These are phyloP conservation scores for Tulasnella sp. DNA, from an alignment of 768 basidiomycete genomes.

Conservation along the genomic window DNA sequence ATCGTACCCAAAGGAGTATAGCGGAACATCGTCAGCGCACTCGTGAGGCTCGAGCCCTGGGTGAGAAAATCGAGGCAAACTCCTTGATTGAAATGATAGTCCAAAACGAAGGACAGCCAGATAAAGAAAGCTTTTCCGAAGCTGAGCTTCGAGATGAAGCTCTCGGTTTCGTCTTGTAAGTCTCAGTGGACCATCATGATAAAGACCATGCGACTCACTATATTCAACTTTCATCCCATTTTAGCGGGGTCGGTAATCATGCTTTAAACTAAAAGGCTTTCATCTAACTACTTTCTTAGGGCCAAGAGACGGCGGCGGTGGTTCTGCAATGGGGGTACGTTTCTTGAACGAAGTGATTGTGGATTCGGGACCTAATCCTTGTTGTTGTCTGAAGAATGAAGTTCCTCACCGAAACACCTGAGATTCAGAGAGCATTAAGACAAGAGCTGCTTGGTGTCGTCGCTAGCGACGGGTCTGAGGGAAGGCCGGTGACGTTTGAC, in stretches of 20 bases:
- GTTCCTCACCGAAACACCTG: not conserved
- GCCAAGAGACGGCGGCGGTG: not conserved
- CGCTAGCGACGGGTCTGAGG: not conserved
- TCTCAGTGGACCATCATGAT: not conserved
- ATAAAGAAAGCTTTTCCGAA: not conserved
- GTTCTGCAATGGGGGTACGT: slow-evolving; percentile 12
- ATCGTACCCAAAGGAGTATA: not conserved
- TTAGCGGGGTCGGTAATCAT: not conserved
- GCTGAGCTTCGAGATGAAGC: slow-evolving; percentile 1
- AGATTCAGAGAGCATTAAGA: not conserved
- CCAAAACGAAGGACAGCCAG: not conserved
- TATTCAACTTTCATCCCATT: too few relatives aligned
- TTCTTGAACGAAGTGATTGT: not conserved
- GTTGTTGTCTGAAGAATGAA: slow-evolving; percentile 7
- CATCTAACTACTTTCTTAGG: not conserved
- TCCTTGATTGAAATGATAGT: not conserved
- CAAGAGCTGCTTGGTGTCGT: not conserved
- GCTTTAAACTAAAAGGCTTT: not conserved
- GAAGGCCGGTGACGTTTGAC: not conserved
- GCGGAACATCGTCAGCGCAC: not conserved
- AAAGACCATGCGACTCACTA: not conserved
- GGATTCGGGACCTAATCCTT: not conserved
- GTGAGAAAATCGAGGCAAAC: not conserved
- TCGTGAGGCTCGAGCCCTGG: not conserved
- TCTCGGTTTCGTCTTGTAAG: slow-evolving; percentile 9